These are phyloP conservation scores for Metschnikowia corniflorae DNA, from an alignment of 805 yeast genomes.

Conservation along the genomic window DNA sequence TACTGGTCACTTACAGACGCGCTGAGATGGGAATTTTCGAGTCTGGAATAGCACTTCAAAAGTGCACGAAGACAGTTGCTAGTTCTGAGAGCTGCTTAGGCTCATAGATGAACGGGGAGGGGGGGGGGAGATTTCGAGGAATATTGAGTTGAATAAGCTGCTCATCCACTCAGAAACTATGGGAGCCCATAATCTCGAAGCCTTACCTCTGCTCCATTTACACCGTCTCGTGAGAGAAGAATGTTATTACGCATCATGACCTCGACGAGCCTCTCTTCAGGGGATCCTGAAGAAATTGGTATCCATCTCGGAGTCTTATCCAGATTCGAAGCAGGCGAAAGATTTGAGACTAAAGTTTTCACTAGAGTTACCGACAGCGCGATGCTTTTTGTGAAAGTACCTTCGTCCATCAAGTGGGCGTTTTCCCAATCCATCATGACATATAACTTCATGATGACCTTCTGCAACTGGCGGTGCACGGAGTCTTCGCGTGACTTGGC, in stretches of 20 bases:
- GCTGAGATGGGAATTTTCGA: no score
- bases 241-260: slow-evolving; percentile 17
- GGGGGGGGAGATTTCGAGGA: no score
- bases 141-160: no score
- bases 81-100: no score
- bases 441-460: slow-evolving; percentile 19
- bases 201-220: slow-evolving; percentile 1
- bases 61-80: no score
- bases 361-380: slow-evolving; percentile 11
- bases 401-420: slow-evolving; percentile 18
- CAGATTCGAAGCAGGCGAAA: neutral
- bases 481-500: slow-evolving; percentile 9
- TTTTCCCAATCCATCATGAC: slow-evolving; percentile 23
- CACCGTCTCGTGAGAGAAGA: slow-evolving; percentile 1
- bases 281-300: slow-evolving; percentile 6
- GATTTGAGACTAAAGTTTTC: slow-evolving; percentile 9
- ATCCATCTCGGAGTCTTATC: slow-evolving; percentile 10
- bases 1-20: no score
- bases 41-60: no score
- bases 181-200: slow-evolving; percentile 5
- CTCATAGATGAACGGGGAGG: no score
- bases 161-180: no score
- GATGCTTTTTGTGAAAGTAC: slow-evolving; percentile 13
- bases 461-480: slow-evolving; percentile 17
- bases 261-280: slow-evolving; percentile 15